Conservation (phyloP, 768 basidiomycete genomes). For the Psilocybe subaeruginosa region DNA sequence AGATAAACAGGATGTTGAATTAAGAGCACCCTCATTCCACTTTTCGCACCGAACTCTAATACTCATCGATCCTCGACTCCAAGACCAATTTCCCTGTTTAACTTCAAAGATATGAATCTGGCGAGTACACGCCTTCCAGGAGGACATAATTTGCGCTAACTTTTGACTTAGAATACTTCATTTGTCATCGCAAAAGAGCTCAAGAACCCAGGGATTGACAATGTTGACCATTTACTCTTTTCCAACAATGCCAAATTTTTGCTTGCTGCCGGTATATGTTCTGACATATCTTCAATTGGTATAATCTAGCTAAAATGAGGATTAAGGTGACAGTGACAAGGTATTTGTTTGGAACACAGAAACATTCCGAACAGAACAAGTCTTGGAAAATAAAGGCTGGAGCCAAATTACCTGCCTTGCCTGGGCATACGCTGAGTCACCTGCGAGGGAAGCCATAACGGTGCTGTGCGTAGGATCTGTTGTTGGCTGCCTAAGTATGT, state of each 20-base stretch:
- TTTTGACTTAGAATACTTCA: background rate
- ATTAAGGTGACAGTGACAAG: constrained; percentile 5
- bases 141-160: background rate
- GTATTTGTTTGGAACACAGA: constrained; percentile 3
- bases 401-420: constrained; percentile 4
- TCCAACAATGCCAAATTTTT: constrained; percentile 1
- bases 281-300: no score
- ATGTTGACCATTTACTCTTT: background rate
- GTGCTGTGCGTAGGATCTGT: background rate
- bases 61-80: no score
- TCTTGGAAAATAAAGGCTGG: constrained; percentile 4
- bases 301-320: no score
- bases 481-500: background rate
- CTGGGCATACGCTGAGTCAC: background rate
- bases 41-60: no score
- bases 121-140: no score
- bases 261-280: background rate
- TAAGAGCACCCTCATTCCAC: no score
- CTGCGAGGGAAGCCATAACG: background rate
- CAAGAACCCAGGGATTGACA: background rate
- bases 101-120: no score
- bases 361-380: background rate
- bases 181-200: background rate
- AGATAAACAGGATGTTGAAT: no score
- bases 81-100: no score